Conservation (phyloP, 176 grass and related monocot species). For the Oryza coarctata region DNA sequence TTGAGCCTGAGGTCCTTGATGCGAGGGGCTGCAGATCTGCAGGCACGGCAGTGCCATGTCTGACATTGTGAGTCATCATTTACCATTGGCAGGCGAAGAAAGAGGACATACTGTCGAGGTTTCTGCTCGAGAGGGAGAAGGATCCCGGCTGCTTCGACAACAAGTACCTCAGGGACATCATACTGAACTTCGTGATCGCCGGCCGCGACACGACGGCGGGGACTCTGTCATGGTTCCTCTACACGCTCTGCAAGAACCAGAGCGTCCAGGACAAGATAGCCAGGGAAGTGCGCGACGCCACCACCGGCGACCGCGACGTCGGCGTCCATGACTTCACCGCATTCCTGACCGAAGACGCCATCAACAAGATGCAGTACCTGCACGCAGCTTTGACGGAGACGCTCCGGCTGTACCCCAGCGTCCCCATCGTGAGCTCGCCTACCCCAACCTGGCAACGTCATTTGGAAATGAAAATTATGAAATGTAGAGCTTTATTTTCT, state of each 20-base stretch:
- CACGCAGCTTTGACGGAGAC: conserved; percentile 77
- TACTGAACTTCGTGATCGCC: conserved; percentile 71
- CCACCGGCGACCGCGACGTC: conserved; percentile 17
- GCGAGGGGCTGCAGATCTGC: no score
- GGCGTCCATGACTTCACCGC: conserved; percentile 15
- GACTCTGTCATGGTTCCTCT: conserved; percentile 67
- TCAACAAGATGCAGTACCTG: conserved; percentile 70
- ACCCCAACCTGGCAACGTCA: no score
- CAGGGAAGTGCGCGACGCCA: conserved; percentile 41
- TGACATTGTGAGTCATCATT: not conserved
- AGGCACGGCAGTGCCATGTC: not conserved
- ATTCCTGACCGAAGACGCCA: conserved; percentile 46
- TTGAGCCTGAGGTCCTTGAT: no score
- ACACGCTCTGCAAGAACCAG: conserved; percentile 45
- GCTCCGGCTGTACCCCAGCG: conserved; percentile 62
- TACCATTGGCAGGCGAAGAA: conserved; percentile 42
- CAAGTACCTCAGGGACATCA: conserved; percentile 73
- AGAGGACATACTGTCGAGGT: conserved; percentile 74
- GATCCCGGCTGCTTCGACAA: conserved; percentile 43
- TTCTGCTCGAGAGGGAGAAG: conserved; percentile 53
- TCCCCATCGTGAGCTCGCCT: conserved; percentile 49
- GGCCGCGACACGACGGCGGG: conserved; percentile 72
- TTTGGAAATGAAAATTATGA: no score
- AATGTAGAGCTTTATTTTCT: no score
- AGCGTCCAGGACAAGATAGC: conserved; percentile 46